Percentiles rank a stretch among this genome's conserved stretches.
Evolutionary conservation across 2,329 filamentous ascomycete genomes (phyloP).

Genomic region (Pestalotiopsis sp.): DNA sequence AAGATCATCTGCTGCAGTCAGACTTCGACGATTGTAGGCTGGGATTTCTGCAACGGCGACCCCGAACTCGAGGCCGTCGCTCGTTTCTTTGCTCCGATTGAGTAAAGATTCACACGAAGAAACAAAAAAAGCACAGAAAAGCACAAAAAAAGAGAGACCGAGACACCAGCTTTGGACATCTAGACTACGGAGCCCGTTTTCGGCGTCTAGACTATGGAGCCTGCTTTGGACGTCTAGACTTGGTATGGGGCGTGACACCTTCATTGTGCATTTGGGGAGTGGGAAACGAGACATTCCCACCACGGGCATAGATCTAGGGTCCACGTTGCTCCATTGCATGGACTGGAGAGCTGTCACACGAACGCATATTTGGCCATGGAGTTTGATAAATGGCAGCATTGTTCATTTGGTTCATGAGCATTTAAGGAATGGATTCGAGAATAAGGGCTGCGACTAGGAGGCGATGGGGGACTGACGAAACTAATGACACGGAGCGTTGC

Average conservation of each 20-base stretch:
- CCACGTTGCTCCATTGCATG: background rate
- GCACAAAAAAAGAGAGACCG: background rate
- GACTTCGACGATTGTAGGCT: conserved; percentile 88
- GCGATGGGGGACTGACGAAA: background rate
- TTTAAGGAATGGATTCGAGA: background rate
- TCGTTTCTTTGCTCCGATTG: conserved; percentile 73
- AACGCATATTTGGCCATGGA: no score
- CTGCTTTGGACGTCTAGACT: no score
- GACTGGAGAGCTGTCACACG: background rate
- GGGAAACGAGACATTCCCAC: no score
- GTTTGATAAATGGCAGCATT: background rate
- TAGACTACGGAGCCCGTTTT: background rate
- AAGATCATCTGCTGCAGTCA: conserved; percentile 95
- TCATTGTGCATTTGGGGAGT: no score
- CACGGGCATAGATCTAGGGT: background rate
- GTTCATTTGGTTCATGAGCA: background rate
- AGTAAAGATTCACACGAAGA: conserved; percentile 33
- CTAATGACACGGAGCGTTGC: background rate
- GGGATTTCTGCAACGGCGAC: conserved; percentile 95
- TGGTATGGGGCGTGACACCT: no score
- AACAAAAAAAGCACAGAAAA: background rate
- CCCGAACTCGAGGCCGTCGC: conserved; percentile 76
- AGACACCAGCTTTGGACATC: background rate
- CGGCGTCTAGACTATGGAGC: background rate
- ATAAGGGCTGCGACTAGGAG: background rate